phyloP scores from a whole-genome alignment of 176 grass and related monocot species.

The Tuctoria greenei region DNA sequence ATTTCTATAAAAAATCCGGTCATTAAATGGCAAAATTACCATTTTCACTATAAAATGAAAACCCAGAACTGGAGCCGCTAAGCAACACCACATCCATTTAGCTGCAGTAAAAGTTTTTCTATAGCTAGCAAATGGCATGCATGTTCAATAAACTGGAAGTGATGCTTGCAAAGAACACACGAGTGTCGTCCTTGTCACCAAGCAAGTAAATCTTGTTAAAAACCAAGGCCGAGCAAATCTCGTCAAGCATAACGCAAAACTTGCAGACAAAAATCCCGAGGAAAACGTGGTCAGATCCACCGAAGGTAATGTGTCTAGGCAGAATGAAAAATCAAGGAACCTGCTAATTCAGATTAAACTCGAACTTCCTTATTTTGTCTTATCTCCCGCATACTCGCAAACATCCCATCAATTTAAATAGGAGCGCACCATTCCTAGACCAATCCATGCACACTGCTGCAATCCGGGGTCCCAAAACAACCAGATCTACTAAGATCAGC shows the following conservation, averaged over 20 bases:
- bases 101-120: background rate
- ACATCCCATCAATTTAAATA: background rate
- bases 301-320: background rate
- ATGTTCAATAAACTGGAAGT: background rate
- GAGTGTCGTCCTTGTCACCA: background rate
- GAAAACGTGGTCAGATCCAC: background rate
- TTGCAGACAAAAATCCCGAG: background rate
- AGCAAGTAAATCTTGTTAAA: background rate
- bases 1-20: background rate
- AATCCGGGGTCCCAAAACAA: background rate
- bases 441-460: background rate
- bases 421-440: background rate
- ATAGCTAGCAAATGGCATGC: background rate
- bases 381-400: background rate
- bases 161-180: background rate
- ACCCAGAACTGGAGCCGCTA: background rate
- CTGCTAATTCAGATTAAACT: background rate
- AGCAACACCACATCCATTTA: constrained; percentile 11
- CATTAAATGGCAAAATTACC: background rate
- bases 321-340: background rate
- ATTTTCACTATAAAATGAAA: background rate
- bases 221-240: background rate
- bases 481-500: constrained; percentile 21
- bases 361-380: background rate
- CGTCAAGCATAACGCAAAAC: background rate